Evolutionary conservation across 345 rosid species (phyloP).

Genomic region (Eucalyptus cloeziana): DNA sequence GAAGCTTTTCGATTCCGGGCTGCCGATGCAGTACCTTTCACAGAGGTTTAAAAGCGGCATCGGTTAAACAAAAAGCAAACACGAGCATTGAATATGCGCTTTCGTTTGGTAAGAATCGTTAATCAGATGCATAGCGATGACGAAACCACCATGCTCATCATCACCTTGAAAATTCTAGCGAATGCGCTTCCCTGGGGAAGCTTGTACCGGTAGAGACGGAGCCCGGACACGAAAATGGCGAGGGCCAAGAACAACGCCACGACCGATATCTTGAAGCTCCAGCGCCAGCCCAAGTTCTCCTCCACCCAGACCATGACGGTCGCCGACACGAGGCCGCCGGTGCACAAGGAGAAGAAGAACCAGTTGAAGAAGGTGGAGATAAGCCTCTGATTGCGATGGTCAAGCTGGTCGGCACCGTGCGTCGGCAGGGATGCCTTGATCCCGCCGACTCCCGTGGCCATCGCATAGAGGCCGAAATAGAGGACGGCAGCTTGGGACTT

Average conservation of each 20-base stretch:
- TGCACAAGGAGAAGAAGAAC: constrained; percentile 38
- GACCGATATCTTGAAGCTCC: constrained; percentile 19
- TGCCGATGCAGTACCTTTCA: constrained; percentile 27
- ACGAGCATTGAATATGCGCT: neutral
- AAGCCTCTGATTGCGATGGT: constrained; percentile 7
- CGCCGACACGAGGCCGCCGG: constrained; percentile 31
- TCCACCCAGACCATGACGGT: constrained; percentile 58
- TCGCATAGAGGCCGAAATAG: constrained; percentile 28
- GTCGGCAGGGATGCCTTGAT: constrained; percentile 48
- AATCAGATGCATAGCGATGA: neutral
- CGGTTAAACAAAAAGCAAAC: neutral
- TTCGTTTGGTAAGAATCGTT: neutral
- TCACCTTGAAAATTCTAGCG: constrained; percentile 17
- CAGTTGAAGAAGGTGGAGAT: constrained; percentile 49
- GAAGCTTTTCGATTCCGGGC: constrained; percentile 23
- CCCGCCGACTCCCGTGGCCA: constrained; percentile 53
- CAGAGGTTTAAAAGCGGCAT: neutral
- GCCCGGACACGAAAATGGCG: constrained; percentile 24
- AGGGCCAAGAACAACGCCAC: constrained; percentile 13
- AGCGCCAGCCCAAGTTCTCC: constrained; percentile 49
- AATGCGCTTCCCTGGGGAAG: constrained; percentile 39
- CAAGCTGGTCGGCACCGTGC: constrained; percentile 61
- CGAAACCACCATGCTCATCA: neutral
- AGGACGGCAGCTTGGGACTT: constrained; percentile 21
- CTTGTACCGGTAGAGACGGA: constrained; percentile 29